Base-by-base conservation (phyloP, 495 filamentous ascomycete genomes). In the Penicillium silybi region DNA sequence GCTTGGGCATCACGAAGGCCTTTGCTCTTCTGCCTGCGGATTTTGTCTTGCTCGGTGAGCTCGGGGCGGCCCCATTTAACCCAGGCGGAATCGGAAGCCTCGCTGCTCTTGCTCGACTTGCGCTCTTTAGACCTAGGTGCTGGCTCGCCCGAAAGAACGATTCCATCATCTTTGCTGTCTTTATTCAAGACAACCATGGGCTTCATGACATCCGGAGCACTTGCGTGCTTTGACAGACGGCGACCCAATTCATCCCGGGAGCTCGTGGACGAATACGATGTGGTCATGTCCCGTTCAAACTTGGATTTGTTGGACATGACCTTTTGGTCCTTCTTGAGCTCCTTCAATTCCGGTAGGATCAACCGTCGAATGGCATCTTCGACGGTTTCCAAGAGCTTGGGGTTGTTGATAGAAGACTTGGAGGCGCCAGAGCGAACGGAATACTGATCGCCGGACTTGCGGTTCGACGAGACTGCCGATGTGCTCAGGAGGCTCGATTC, bases 341-440 rank as follows among this genome's bases (percentile, higher is more conserved):
- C 89, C 46, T 89, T 90, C 41, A 98, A 76, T 64, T 98, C 92
- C 0, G 93, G 95, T 1, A 97, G 71, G 44, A 97, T 96, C 43
- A 97, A 74, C 40, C 92, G 82, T 44, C 88, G 86, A 57, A 98
- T 97, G 18, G 93, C 90, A 73, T 97, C 92, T 68, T 97, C 92
- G 7, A 98, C 92, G 0, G 91, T 92, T 65, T 95, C 89, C 5
- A 97, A 80, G n/a, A 98, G 71, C 55, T 89, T 95, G 0, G 92
- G 92, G 63, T 98, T 97, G 70, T 95, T 97, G 69, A 96, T 86
- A 0, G 89, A 93, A 6, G 90, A 89, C 48, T 84, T 89, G 20
- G 90, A 93, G 15, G 84, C 83, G 25, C 84, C 82, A 4, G 89
- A 92, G 29, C 81, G 81, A 46, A 88, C 75, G 5, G 90, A 92